A percentile compares a stretch with the other conserved stretches of the same genome.
phyloP scores from a whole-genome alignment of 2,329 filamentous ascomycete species.

The Cladosporium austrohemisphaericum region DNA sequence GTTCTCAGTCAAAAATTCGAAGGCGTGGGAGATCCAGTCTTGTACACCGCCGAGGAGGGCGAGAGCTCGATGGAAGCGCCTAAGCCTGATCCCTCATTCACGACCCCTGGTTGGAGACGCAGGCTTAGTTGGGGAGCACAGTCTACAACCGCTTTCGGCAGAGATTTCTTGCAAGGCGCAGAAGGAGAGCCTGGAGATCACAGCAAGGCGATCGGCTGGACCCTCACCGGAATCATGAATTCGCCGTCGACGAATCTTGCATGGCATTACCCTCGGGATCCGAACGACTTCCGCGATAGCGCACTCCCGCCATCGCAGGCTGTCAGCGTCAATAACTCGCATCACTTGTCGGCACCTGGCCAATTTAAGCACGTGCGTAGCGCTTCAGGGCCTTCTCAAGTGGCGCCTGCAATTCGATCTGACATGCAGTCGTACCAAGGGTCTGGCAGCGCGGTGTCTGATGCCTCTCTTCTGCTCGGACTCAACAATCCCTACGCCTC shows the following conservation, averaged over 20 bases:
- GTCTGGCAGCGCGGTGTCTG: slow-evolving; percentile 15
- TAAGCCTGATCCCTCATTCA: slow-evolving; percentile 46
- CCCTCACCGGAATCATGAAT: slow-evolving; percentile 81
- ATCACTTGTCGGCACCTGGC: slow-evolving; percentile 15
- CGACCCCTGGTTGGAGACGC: slow-evolving; percentile 49
- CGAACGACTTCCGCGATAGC: slow-evolving; percentile 17
- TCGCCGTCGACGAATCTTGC: slow-evolving; percentile 80
- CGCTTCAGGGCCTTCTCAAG: background rate
- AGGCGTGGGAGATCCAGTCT: slow-evolving; percentile 71
- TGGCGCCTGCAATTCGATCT: background rate
- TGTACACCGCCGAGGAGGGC: slow-evolving; percentile 69
- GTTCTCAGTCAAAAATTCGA: slow-evolving; percentile 84
- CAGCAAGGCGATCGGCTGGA: slow-evolving; percentile 68
- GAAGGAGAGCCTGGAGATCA: slow-evolving; percentile 12
- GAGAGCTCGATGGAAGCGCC: slow-evolving; percentile 62
- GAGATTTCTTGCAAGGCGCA: slow-evolving; percentile 11
- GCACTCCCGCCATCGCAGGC: background rate
- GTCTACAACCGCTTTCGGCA: slow-evolving; percentile 12
- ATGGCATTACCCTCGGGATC: slow-evolving; percentile 66
- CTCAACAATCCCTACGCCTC: slow-evolving; percentile 45
- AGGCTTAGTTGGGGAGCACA: slow-evolving; percentile 40
- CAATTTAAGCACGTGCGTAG: slow-evolving; percentile 5
- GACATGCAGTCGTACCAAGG: slow-evolving; percentile 5
- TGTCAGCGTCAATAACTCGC: slow-evolving; percentile 15
- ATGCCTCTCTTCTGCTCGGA: slow-evolving; percentile 38